Percentiles rank a stretch among this genome's conserved stretches.
Evolutionary conservation across 179 eudicot species (phyloP).

Genomic region (Spergularia azorica): DNA sequence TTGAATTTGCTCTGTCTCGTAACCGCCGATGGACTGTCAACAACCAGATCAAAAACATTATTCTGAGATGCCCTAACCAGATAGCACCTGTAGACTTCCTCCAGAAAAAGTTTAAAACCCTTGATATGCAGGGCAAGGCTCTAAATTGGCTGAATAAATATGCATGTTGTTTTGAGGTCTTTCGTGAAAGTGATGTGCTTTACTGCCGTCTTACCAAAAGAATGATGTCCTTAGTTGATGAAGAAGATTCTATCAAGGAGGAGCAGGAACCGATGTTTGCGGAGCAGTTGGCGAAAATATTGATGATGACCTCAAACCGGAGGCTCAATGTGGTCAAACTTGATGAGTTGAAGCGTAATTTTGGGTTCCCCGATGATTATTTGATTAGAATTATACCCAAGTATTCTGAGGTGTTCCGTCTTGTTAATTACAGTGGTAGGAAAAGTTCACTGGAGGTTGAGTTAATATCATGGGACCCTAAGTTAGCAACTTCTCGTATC

Average conservation of each 20-base stretch:
- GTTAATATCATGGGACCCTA: neutral
- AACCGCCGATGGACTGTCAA: constrained; percentile 90
- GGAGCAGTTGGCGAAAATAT: constrained; percentile 69
- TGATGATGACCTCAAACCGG: constrained; percentile 75
- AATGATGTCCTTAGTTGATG: constrained; percentile 75
- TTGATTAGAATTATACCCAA: constrained; percentile 78
- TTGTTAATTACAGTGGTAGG: constrained; percentile 76
- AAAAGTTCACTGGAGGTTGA: constrained; percentile 83
- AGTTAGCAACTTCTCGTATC: constrained; percentile 18
- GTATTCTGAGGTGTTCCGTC: constrained; percentile 70
- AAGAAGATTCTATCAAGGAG: constrained; percentile 71
- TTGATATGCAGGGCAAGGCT: constrained; percentile 91
- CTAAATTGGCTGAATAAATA: constrained; percentile 91
- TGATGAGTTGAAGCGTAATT: constrained; percentile 70
- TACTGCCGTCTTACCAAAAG: constrained; percentile 70
- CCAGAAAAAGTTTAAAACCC: constrained; percentile 88
- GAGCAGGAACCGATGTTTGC: constrained; percentile 63
- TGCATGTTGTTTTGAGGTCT: constrained; percentile 83
- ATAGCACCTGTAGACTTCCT: constrained; percentile 58
- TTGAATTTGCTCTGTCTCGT: constrained; percentile 75
- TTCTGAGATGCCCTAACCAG: constrained; percentile 66
- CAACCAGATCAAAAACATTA: constrained; percentile 89
- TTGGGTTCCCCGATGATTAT: constrained; percentile 94
- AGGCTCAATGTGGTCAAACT: constrained; percentile 72
- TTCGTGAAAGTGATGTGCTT: constrained; percentile 49